Conservation (phyloP, 1,139 yeast species). For the Scheffersomyces segobiensis region DNA sequence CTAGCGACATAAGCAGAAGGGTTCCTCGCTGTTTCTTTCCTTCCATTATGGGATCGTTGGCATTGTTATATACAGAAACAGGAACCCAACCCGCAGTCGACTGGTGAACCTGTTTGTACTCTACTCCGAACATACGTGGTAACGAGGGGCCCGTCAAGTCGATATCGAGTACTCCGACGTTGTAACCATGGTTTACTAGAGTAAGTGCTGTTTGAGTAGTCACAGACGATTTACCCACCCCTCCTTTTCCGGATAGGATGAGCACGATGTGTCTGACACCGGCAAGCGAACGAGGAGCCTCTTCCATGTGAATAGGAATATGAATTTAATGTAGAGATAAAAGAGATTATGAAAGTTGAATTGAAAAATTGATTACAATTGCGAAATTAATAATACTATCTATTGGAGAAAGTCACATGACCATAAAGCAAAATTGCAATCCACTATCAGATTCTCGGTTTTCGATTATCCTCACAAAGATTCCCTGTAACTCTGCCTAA, state of each 20-base stretch:
- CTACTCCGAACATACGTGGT: constrained; percentile 96
- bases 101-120: constrained; percentile 76
- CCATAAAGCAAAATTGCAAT: background rate
- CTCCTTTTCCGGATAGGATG: constrained; percentile 50
- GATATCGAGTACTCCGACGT: constrained; percentile 91
- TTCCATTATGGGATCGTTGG: constrained; percentile 21
- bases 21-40: constrained; percentile 30
- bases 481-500: no score
- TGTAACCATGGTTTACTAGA: constrained; percentile 65
- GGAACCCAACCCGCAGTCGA: constrained; percentile 91
- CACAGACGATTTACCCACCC: constrained; percentile 92
- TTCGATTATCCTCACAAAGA: no score
- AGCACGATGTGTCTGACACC: constrained; percentile 66
- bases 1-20: constrained; percentile 80
- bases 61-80: constrained; percentile 44
- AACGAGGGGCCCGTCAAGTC: constrained; percentile 97
- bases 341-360: background rate
- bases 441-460: background rate
- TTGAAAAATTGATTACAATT: background rate
- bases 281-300: constrained; percentile 53
- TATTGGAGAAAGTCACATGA: background rate
- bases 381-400: background rate
- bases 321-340: background rate
- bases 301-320: constrained; percentile 11
- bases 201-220: constrained; percentile 90